Evolutionary conservation across 768 basidiomycete genomes (phyloP).

Genomic region (Rhodosporidiobolus sp.): DNA sequence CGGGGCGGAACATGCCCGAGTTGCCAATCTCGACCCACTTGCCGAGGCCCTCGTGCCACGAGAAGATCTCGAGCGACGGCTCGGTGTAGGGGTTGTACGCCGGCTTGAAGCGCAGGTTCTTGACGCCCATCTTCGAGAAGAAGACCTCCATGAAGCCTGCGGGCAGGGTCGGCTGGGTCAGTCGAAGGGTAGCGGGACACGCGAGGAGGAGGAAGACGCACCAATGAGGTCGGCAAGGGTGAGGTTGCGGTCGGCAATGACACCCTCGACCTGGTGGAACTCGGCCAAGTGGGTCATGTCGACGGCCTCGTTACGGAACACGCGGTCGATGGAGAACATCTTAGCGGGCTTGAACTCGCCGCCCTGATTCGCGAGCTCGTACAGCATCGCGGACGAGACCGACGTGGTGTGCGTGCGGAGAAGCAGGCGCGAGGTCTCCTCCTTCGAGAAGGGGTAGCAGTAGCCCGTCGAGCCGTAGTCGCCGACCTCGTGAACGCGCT

Average conservation of each 20-base stretch:
- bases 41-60: conserved; percentile 88
- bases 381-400: conserved; percentile 88
- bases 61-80: conserved; percentile 97
- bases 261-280: conserved; percentile 99
- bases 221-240: conserved; percentile 95
- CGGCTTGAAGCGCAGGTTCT: conserved; percentile 92
- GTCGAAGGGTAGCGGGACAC: not conserved
- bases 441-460: conserved; percentile 89
- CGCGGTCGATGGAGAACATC: conserved; percentile 93
- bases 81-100: conserved; percentile 99
- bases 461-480: conserved; percentile 95
- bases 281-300: conserved; percentile 98
- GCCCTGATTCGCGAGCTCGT: conserved; percentile 78
- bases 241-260: conserved; percentile 87
- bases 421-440: conserved; percentile 86
- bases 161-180: not conserved
- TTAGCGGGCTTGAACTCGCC: conserved; percentile 49
- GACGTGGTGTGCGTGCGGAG: conserved; percentile 96
- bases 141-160: conserved; percentile 97
- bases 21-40: conserved; percentile 99
- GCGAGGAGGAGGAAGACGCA: conserved; percentile 48
- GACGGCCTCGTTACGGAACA: conserved; percentile 97
- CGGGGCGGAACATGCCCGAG: conserved; percentile 94
- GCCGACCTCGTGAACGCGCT: conserved; percentile 69
- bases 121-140: conserved; percentile 96